A percentile compares a stretch with the other conserved stretches of the same genome.
phyloP scores from a whole-genome alignment of 2,329 filamentous ascomycete species.

The Knoxdaviesia capensis region DNA sequence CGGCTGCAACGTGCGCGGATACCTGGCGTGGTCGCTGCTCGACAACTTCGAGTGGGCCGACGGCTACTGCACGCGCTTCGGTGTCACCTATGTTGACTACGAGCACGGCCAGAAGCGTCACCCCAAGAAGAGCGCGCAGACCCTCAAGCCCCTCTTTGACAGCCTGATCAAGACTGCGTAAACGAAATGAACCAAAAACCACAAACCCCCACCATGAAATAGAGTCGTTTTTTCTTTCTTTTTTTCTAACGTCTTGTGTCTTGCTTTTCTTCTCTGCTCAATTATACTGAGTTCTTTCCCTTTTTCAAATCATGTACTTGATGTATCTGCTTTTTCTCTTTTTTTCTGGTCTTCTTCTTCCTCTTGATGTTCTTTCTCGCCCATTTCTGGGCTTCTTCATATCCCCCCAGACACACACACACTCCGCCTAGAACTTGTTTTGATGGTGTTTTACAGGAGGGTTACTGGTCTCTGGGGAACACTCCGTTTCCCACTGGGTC shows the following conservation, averaged over 20 bases:
- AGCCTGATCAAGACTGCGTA: constrained; percentile 44
- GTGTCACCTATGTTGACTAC: constrained; percentile 71
- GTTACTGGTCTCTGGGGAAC: too few relatives aligned
- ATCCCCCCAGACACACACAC: too few relatives aligned
- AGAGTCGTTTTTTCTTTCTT: background rate
- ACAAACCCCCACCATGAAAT: background rate
- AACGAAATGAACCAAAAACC: background rate
- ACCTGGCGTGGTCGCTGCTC: constrained; percentile 75
- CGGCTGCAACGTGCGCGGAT: constrained; percentile 59
- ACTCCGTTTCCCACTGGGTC: too few relatives aligned
- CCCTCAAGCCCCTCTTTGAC: constrained; percentile 51
- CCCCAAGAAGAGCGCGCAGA: constrained; percentile 67
- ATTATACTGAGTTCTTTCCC: background rate
- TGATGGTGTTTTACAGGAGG: too few relatives aligned
- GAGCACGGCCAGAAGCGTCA: constrained; percentile 56
- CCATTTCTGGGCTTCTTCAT: too few relatives aligned
- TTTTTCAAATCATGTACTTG: background rate
- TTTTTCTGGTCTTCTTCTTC: background rate
- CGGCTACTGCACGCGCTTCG: constrained; percentile 62
- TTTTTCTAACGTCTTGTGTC: background rate
- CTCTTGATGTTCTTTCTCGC: too few relatives aligned
- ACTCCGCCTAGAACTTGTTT: too few relatives aligned
- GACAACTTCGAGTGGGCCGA: constrained; percentile 92
- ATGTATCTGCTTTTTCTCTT: background rate
- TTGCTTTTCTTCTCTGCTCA: background rate